A percentile compares a stretch with the other conserved stretches of the same genome.
Conservation (phyloP, 345 rosid species). For the Laguncularia racemosa region DNA sequence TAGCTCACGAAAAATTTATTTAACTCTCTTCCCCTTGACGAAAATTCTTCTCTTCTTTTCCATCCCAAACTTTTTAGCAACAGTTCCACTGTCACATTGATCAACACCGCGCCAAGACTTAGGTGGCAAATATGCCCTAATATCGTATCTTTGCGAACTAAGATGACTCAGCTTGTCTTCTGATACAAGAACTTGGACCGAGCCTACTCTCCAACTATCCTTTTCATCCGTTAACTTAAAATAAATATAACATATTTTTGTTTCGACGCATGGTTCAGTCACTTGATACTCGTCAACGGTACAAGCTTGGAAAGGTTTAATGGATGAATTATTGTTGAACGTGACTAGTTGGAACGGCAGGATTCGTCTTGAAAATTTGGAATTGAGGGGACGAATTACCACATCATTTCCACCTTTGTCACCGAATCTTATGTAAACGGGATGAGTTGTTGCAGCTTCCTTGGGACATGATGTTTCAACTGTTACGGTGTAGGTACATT, state of each 20-base stretch:
- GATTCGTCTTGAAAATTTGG: slow-evolving; percentile 23
- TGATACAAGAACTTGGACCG: slow-evolving; percentile 23
- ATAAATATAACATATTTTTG: slow-evolving; percentile 35
- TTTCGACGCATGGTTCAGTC: slow-evolving; percentile 26
- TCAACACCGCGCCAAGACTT: slow-evolving; percentile 46
- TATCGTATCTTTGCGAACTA: slow-evolving; percentile 31
- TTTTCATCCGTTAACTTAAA: slow-evolving; percentile 23
- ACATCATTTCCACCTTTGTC: slow-evolving; percentile 34
- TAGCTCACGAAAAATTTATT: too few relatives aligned
- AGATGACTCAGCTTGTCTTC: slow-evolving; percentile 17
- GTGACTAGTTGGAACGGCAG: slow-evolving; percentile 36
- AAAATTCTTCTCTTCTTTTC: slow-evolving; percentile 25
- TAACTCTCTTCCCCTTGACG: slow-evolving; percentile 3
- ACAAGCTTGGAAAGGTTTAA: slow-evolving; percentile 48
- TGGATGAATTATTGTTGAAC: slow-evolving; percentile 23
- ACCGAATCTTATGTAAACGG: slow-evolving; percentile 39
- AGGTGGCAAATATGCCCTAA: slow-evolving; percentile 34
- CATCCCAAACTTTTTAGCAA: slow-evolving; percentile 19
- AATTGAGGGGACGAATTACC: slow-evolving; percentile 26
- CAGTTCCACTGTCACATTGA: slow-evolving; percentile 30
- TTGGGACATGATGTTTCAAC: slow-evolving; percentile 36
- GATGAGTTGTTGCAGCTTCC: slow-evolving; percentile 36
- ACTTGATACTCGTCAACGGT: slow-evolving; percentile 36
- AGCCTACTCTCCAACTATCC: slow-evolving; percentile 54
- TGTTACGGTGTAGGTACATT: slow-evolving; percentile 38